Conservation (phyloP, 148 eudicot genomes). For the Euryodendron excelsum region DNA sequence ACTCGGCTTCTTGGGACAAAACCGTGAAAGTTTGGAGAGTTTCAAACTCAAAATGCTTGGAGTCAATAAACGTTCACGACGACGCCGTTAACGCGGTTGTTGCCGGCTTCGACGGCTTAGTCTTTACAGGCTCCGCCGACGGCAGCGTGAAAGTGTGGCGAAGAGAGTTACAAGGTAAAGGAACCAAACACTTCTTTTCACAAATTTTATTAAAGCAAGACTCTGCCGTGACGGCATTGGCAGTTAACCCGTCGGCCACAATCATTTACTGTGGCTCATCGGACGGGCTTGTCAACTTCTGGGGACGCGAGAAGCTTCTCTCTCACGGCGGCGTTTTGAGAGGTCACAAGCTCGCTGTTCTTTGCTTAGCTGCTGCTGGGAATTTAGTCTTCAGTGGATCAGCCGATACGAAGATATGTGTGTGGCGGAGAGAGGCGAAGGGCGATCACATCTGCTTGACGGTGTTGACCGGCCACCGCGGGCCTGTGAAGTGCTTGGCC, state of each 20-base stretch:
- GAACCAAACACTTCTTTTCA: constrained; percentile 71
- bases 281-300: constrained; percentile 57
- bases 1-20: constrained; percentile 72
- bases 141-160: constrained; percentile 71
- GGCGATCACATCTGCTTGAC: constrained; percentile 35
- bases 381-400: constrained; percentile 65
- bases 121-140: constrained; percentile 74
- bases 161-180: constrained; percentile 61
- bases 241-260: constrained; percentile 37
- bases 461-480: constrained; percentile 16
- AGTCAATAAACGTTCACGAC: constrained; percentile 64
- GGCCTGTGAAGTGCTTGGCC: constrained; percentile 22
- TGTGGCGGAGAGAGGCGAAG: constrained; percentile 46
- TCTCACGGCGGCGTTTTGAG: constrained; percentile 37
- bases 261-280: constrained; percentile 62
- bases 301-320: constrained; percentile 42
- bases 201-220: constrained; percentile 60
- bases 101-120: constrained; percentile 61
- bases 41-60: constrained; percentile 61
- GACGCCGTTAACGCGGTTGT: constrained; percentile 73
- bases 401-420: constrained; percentile 68
- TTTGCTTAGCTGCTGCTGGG: constrained; percentile 59
- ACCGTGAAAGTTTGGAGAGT: constrained; percentile 64
- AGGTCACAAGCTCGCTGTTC: constrained; percentile 61
- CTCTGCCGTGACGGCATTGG: constrained; percentile 66